Evolutionary conservation across 1,284 basidiomycete genomes (phyloP), one percentile per base, ranked within the genome.

Genomic region (Tylopilus sp.): DNA sequence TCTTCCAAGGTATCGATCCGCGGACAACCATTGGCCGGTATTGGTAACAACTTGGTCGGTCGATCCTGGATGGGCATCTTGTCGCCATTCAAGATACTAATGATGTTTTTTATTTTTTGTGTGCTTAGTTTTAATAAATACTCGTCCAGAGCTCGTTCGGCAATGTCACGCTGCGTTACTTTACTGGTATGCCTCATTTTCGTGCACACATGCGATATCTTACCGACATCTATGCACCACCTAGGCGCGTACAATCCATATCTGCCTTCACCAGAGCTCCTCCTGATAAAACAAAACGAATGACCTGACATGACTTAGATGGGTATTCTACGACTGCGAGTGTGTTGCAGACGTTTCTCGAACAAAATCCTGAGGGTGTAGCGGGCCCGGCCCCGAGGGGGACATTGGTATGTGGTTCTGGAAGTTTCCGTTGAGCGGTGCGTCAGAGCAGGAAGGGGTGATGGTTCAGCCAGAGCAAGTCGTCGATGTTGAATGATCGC

Each of bases 41-140:
- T 74, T 96, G 93, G 87, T 85, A 95, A 69, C 90, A 91, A 59
- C 95, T 95, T 0, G 95, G 95, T 2, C 85, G 95, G 13, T 84
- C 84, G 0, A 92, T 95, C 67, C 82, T 96, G 24, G 92, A 94
- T 58, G 85, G 86, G 15, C 89, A 93, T 69, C 84, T 96, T 0
- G 80, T 88, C 10, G 88, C 88, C 16, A 84, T 96, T 18, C 91
- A 92, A 0, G 86, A 89, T 65, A 89, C 92, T 0, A 73, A 79
- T 4, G 62, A 70, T 39, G 67, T 81, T n/a, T n/a, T n/a, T n/a
- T n/a, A n/a, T n/a, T n/a, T n/a, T n/a, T n/a, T n/a, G n/a, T n/a
- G n/a, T n/a, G n/a, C n/a, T n/a, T n/a, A n/a, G n/a, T n/a, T n/a
- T n/a, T n/a, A n/a, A n/a, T n/a, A n/a, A n/a, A n/a, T n/a, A n/a